Percentiles rank a stretch among this genome's conserved stretches.
Conservation (phyloP, 1,284 basidiomycete genomes). For the Ceratorhiza oryzae-sativae region DNA sequence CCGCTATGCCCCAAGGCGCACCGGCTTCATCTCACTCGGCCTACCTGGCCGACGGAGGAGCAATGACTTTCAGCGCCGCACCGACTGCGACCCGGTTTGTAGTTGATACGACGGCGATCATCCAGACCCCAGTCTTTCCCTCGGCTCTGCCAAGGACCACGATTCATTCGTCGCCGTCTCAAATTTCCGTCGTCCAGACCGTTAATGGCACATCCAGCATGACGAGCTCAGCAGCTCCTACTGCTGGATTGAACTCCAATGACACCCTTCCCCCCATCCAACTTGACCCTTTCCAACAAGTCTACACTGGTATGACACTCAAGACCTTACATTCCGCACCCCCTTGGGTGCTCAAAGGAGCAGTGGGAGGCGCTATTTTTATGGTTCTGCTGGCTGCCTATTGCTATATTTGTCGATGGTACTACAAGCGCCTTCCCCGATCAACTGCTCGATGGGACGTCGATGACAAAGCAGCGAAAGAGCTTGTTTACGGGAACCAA, state of each 20-base stretch:
- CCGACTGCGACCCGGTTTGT: constrained; percentile 27
- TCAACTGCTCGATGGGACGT: constrained; percentile 32
- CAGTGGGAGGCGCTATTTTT: constrained; percentile 14
- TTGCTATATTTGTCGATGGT: constrained; percentile 38
- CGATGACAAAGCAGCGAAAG: constrained; percentile 19
- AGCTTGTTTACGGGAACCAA: constrained; percentile 24
- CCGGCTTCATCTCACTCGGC: not conserved
- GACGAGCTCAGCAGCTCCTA: not conserved
- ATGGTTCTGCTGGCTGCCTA: constrained; percentile 28
- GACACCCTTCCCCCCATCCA: not conserved
- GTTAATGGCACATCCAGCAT: not conserved
- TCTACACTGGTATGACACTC: constrained; percentile 26
- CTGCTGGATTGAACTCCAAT: not conserved
- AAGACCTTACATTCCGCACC: constrained; percentile 5
- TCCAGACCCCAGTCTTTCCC: not conserved
- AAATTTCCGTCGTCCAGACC: not conserved
- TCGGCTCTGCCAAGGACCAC: not conserved
- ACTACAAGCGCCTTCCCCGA: constrained; percentile 36
- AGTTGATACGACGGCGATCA: constrained; percentile 2
- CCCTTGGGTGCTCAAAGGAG: constrained; percentile 11
- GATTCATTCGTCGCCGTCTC: not conserved
- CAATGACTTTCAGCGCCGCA: not conserved
- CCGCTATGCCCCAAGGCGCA: not conserved
- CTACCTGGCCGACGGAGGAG: not conserved
- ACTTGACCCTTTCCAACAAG: constrained; percentile 20